Conservation (phyloP, 73 alveolate species). For the Stentor roeselii region DNA sequence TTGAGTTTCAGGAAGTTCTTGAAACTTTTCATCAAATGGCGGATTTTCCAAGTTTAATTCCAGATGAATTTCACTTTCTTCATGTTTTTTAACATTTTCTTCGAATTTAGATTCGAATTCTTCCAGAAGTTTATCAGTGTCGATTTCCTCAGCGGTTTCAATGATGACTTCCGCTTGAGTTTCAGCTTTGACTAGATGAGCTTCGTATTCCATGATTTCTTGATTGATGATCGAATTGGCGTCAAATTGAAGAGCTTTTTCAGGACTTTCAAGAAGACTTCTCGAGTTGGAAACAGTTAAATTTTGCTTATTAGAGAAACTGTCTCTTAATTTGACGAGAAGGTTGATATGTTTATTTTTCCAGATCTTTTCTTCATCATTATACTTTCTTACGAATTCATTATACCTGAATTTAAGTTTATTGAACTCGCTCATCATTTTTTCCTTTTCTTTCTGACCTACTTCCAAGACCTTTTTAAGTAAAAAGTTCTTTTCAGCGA, state of each 20-base stretch:
- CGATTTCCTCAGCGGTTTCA: too few species aligned
- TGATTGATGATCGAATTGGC: background rate
- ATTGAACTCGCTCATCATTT: background rate
- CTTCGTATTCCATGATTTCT: background rate
- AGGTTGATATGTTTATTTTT: background rate
- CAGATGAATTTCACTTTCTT: too few species aligned
- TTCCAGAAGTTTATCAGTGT: too few species aligned
- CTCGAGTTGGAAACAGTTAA: too few species aligned
- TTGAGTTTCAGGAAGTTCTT: too few species aligned
- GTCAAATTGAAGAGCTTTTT: background rate
- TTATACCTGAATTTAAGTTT: background rate
- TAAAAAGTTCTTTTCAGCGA: background rate
- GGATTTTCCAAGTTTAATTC: too few species aligned
- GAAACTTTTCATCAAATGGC: too few species aligned
- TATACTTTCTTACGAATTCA: background rate
- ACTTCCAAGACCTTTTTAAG: background rate
- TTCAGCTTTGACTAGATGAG: background rate
- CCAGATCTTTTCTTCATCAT: conserved; percentile 4
- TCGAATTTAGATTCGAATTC: too few species aligned
- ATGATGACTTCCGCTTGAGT: too few species aligned
- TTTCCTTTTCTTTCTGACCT: background rate
- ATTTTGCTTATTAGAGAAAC: too few species aligned
- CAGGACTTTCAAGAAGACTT: background rate
- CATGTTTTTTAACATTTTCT: too few species aligned
- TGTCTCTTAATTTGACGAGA: too few species aligned